phyloP scores from a whole-genome alignment of 805 yeast species.

The Blastobotrys parvus region DNA sequence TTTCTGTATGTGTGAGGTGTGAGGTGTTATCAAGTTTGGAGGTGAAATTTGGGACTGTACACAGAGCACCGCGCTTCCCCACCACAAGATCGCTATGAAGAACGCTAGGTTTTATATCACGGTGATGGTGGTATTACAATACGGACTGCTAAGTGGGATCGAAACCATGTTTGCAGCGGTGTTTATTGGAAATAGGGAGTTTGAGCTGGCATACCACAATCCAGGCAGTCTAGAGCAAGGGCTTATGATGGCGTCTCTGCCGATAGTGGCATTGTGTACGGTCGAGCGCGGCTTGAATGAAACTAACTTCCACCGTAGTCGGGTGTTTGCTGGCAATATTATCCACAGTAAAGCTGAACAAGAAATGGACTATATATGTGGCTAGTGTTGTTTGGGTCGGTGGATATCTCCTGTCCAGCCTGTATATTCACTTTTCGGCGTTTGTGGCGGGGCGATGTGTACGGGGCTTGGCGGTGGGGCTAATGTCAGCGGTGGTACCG shows the following conservation, averaged over 20 bases:
- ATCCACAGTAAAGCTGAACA: too few relatives aligned
- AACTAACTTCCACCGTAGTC: too few relatives aligned
- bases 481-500: not conserved
- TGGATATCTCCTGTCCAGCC: not conserved
- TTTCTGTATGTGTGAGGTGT: not conserved
- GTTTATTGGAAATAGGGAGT: not conserved
- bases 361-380: too few relatives aligned
- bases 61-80: too few relatives aligned
- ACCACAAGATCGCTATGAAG: too few relatives aligned
- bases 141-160: constrained; percentile 1
- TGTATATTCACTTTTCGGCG: not conserved
- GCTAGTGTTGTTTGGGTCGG: not conserved
- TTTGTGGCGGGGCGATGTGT: not conserved
- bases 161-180: constrained; percentile 1
- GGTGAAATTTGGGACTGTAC: not conserved
- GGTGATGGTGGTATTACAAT: too few relatives aligned
- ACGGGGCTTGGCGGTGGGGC: not conserved
- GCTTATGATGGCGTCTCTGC: not conserved
- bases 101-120: not conserved
- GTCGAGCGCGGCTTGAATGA: too few relatives aligned
- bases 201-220: not conserved
- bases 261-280: constrained; percentile 1
- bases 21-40: not conserved
- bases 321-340: too few relatives aligned
- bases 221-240: constrained; percentile 1